Percentiles rank a stretch among this genome's conserved stretches.
These are phyloP conservation scores for Neophaeococcomyces mojaviensis DNA, from an alignment of 2,329 filamentous ascomycete genomes.

Conservation along the genomic window DNA sequence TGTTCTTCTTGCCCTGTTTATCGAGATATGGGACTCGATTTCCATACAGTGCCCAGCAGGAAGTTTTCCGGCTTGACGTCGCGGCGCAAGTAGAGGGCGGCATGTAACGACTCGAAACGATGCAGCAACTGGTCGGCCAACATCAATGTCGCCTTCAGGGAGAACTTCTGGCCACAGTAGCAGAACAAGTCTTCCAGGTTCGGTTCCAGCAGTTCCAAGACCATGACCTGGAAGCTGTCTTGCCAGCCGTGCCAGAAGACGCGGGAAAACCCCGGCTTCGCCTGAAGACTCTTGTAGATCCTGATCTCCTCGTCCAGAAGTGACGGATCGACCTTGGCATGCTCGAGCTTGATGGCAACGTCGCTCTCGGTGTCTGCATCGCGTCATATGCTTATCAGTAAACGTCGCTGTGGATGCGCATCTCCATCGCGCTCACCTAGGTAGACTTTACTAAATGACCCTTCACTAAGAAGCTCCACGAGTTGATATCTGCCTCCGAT, in stretches of 20 bases:
- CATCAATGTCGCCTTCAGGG: constrained; percentile 27
- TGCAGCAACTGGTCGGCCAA: constrained; percentile 25
- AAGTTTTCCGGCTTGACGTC: too few species aligned
- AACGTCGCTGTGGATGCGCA: too few species aligned
- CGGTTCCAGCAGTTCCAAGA: constrained; percentile 23
- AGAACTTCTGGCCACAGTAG: constrained; percentile 25
- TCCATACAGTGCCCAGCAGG: too few species aligned
- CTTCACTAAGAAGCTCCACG: constrained; percentile 4
- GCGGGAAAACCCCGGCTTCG: constrained; percentile 12
- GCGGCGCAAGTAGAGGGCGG: too few species aligned
- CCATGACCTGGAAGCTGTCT: constrained; percentile 15
- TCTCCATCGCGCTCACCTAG: too few species aligned
- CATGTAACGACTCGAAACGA: constrained; percentile 24
- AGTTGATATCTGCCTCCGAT: constrained; percentile 6
- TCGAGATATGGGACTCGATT: too few species aligned
- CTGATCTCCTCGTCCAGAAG: constrained; percentile 16
- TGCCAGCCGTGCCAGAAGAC: constrained; percentile 14
- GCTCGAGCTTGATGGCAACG: constrained; percentile 23
- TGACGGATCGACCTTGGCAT: constrained; percentile 14
- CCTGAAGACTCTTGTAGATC: constrained; percentile 14
- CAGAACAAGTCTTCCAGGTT: constrained; percentile 27
- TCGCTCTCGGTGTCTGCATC: constrained; percentile 17
- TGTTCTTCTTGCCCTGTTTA: too few species aligned
- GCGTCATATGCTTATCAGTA: constrained; percentile 13
- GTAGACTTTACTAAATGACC: constrained; percentile 7